Base-by-base conservation (phyloP, 257 asterid species). In the Orobanche coerulescens region DNA sequence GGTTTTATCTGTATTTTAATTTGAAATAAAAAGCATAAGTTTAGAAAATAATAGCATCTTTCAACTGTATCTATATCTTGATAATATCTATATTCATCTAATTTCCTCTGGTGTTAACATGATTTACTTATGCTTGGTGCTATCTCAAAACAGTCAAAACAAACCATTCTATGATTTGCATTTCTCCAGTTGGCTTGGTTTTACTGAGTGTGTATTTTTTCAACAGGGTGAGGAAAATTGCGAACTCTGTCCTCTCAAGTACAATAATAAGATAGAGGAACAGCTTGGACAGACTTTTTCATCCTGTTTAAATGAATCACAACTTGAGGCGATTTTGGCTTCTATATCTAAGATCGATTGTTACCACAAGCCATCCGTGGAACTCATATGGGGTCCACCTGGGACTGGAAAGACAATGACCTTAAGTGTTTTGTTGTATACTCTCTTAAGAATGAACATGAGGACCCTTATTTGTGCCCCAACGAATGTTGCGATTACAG, bases 321-420 rank as follows among this genome's bases (percentile, higher is more conserved):
- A 83, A 55, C 67, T 24, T 0, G 68, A 43, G 23, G 80, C 90
- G 11, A 31, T 82, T 53, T 60, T 58, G 23, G 72, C 77, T 22
- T 58, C 79, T 22, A 71, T 73, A 15, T 11, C 40, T 37, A 25
- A 23, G 30, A 25, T 49, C 1, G 64, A 46, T 30, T 73, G 76
- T 48, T 3, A 37, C 48, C 76, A 73, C 42, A 57, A 24, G 72
- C 15, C 79, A 48, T 62, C 72, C 0, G 79, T 83, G 9, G 76
- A 73, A 14, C 82, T 80, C 60, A 67, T 78, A 46, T 31, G 87
- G 87, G 94, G 94, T 5, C 85, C 94, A 16, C 90, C 90, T 1
- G 87, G 94, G 36, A 85, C 89, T 1, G 94, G 89, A 25, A 84
- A 84, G 62, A 84, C 87, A 0, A 70, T 55, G 26, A 79, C 81